Evolutionary conservation across 2,329 filamentous ascomycete species (phyloP).

Genomic region (Colletotrichum tamarilloi): DNA sequence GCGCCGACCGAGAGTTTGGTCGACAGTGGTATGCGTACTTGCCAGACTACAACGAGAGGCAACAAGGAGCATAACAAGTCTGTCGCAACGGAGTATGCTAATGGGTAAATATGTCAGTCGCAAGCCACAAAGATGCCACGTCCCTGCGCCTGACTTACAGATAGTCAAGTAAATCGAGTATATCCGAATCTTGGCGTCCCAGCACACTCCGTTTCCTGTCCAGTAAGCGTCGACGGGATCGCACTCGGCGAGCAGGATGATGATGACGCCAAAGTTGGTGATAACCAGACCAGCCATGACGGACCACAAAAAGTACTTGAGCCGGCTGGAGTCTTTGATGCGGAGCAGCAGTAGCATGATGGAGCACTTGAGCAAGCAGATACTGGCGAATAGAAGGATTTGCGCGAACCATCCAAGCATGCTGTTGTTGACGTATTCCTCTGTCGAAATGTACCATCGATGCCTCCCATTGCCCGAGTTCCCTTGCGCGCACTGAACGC

Average conservation of each 20-base stretch:
- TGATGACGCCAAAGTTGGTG: slow-evolving; percentile 45
- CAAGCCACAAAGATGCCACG: neutral
- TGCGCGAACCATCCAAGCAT: slow-evolving; percentile 53
- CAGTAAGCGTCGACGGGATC: slow-evolving; percentile 45
- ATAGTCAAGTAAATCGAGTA: slow-evolving; percentile 49
- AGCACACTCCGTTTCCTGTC: slow-evolving; percentile 44
- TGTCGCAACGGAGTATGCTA: slow-evolving; percentile 42
- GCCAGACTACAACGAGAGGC: slow-evolving; percentile 47
- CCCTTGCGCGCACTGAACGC: slow-evolving; percentile 46
- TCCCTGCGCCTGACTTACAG: slow-evolving; percentile 23
- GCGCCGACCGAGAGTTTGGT: slow-evolving; percentile 46
- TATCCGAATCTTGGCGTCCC: slow-evolving; percentile 46
- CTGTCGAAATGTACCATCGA: slow-evolving; percentile 45
- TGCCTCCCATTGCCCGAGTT: slow-evolving; percentile 52
- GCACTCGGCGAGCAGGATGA: slow-evolving; percentile 48
- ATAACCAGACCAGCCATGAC: slow-evolving; percentile 46
- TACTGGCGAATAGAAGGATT: slow-evolving; percentile 51
- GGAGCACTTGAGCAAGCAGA: slow-evolving; percentile 54
- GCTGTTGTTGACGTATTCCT: slow-evolving; percentile 48
- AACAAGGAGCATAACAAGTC: slow-evolving; percentile 42
- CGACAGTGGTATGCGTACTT: slow-evolving; percentile 42
- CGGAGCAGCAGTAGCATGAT: slow-evolving; percentile 54
- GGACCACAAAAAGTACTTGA: slow-evolving; percentile 45
- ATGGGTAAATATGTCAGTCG: neutral
- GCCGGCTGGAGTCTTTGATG: slow-evolving; percentile 49